Conservation (phyloP, 495 filamentous ascomycete species). For the Aspergillus bridgeri region DNA sequence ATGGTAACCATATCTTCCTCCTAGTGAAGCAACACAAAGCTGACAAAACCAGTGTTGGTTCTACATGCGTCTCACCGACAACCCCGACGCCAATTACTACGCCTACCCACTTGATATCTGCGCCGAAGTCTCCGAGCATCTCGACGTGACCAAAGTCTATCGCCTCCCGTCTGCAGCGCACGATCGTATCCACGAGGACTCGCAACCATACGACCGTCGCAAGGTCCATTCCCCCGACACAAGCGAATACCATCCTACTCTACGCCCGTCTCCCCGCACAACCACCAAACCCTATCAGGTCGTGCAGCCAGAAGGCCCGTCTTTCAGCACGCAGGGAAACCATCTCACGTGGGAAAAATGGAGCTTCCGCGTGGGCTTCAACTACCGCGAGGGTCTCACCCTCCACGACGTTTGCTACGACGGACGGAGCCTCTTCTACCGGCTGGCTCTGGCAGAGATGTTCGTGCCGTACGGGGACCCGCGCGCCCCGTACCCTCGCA, state of each 20-base stretch:
- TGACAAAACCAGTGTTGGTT: slow-evolving; percentile 26
- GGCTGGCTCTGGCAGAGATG: slow-evolving; percentile 73
- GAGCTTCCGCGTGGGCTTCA: slow-evolving; percentile 62
- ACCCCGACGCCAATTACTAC: slow-evolving; percentile 61
- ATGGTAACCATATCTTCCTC: slow-evolving; percentile 15
- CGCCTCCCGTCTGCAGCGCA: slow-evolving; percentile 31
- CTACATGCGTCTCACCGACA: slow-evolving; percentile 25
- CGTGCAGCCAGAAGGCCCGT: slow-evolving; percentile 72
- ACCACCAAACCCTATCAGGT: slow-evolving; percentile 74
- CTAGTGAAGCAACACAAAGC: background rate
- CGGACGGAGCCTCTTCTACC: slow-evolving; percentile 62
- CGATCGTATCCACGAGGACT: slow-evolving; percentile 21
- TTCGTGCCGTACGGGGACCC: slow-evolving; percentile 64
- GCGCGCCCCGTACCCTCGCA: slow-evolving; percentile 60
- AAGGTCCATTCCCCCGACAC: slow-evolving; percentile 40
- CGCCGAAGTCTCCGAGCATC: slow-evolving; percentile 58
- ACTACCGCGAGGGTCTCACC: slow-evolving; percentile 60
- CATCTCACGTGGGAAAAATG: slow-evolving; percentile 62
- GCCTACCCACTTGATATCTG: slow-evolving; percentile 69
- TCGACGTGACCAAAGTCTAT: slow-evolving; percentile 52
- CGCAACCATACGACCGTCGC: slow-evolving; percentile 22
- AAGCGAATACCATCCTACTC: slow-evolving; percentile 66
- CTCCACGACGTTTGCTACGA: slow-evolving; percentile 66
- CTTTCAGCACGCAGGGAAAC: slow-evolving; percentile 53
- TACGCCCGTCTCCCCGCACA: slow-evolving; percentile 45